Evolutionary conservation across 2,329 filamentous ascomycete species (phyloP), one percentile per base, ranked within the genome.

Genomic region (Gyromitra esculenta): DNA sequence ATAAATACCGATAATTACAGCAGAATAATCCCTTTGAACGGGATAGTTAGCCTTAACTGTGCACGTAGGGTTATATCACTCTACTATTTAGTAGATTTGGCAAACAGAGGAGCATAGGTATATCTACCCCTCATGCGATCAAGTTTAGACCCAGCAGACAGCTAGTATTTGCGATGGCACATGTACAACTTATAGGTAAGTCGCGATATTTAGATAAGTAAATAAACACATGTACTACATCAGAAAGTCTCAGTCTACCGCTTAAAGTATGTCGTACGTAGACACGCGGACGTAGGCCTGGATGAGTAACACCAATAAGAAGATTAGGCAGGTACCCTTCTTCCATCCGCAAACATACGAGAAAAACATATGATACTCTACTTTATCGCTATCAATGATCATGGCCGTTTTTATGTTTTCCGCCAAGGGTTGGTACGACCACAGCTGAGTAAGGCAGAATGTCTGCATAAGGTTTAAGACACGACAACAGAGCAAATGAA

Each of bases 401-500:
- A 21, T 21, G 18, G 18, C 31, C 13, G 5, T 57, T 57, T 35
- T 5, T n/a, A 13, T 18, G 31, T 37, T 57, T 57, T 37, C 13
- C 31, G 54, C 54, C 54, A 57, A 57, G 31, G 25, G 31, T 31
- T 37, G 25, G 54, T 39, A 57, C 54, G 54, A 57, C 13, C 54
- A 52, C 15, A 18, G 48, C 48, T 21, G 18, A 52, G 48, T 52
- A 39, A 39, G 54, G 31, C 31, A 57, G 18, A 54, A n/a, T 37
- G 54, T 57, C 54, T 37, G 31, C 54, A 37, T 37, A 57, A 57
- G 31, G 31, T 35, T 57, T 57, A n/a, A 57, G 25, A 57, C 52
- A 57, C 25, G 52, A 31, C 52, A 52, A 52, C 41, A 45, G 48
- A 52, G 48, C 18, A 35, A 8, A 35, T 37, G 25, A 31, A 57